Conservation (phyloP, 305 asterid genomes). For the Fraxinus latifolia region DNA sequence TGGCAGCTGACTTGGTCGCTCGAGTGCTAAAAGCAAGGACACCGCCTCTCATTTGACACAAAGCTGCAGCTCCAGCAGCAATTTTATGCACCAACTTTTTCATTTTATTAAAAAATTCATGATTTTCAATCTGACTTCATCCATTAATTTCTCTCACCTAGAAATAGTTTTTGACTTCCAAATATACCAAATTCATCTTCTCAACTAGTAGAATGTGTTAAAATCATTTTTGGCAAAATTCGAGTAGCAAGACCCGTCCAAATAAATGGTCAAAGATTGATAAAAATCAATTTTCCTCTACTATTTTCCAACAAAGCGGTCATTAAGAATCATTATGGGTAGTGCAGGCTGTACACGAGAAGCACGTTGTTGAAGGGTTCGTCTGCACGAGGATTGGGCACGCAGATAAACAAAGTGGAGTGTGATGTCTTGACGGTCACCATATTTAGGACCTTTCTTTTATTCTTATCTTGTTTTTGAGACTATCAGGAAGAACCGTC, state of each 20-base stretch:
- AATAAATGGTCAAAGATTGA: background rate
- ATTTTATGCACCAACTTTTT: background rate
- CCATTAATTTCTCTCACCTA: background rate
- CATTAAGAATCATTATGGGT: background rate
- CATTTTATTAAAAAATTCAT: too few relatives aligned
- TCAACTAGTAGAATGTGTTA: background rate
- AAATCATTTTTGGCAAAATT: background rate
- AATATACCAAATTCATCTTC: background rate
- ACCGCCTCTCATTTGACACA: background rate
- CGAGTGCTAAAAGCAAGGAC: background rate
- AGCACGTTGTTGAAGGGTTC: background rate
- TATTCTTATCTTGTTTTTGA: too few relatives aligned
- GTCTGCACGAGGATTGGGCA: background rate
- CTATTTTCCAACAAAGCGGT: background rate
- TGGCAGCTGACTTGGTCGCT: background rate
- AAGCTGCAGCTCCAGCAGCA: background rate
- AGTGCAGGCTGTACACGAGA: background rate
- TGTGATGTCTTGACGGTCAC: background rate
- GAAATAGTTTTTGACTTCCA: background rate
- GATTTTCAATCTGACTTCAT: background rate
- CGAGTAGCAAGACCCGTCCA: background rate
- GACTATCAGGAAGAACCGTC: too few relatives aligned
- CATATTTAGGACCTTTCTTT: background rate
- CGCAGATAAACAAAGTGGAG: background rate
- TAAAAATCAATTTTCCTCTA: too few relatives aligned